Evolutionary conservation across 768 basidiomycete species (phyloP), one percentile per base, ranked within the genome.

Genomic region (Myochromella boudieri): DNA sequence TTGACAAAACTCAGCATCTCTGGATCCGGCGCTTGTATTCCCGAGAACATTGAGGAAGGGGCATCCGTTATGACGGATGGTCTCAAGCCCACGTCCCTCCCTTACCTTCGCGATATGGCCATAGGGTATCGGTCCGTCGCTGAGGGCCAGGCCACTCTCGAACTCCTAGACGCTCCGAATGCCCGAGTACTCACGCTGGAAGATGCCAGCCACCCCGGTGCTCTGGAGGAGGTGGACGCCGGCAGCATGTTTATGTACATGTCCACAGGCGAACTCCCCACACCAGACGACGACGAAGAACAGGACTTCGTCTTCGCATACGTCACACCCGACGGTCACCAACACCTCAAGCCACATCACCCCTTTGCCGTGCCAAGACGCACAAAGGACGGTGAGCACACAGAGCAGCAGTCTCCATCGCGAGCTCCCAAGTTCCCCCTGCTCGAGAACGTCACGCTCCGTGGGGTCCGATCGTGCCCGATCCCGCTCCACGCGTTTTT

Each of bases 1-100:
- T 67, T 85, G 34, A 58, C 61, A 41, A 66, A 63, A 38, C 68
- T 85, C 37, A 64, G 60, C 27, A 51, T 85, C 22, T 69, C 67
- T 42, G 76, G 74, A 34, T 82, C 80, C 9, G 82, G 78, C 0
- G 70, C 74, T 14, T 44, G 51, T 6, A 28, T 65, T 20, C 58
- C 62, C 7, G 54, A 62, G 12, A 58, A 61, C 36, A 55, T 60
- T 41, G 64, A 57, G 40, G 60, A 58, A 17, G 47, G 31, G 12
- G 54, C 42, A 15, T 51, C 34, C 21, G 37, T 51, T 12, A 15
- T 46, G 29, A 48, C 49, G 6, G 58, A 56, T n/a, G 60, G 62
- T 37, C 46, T 62, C 15, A 55, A 53, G 14, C 62, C 71, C 3
- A 59, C 75, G 20, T 31, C 57, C 3, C 72, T 79, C 18, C 71